Evolutionary conservation across 108 stramenopile species (phyloP), one percentile per base, ranked within the genome.

Genomic region (Pseudonitzschia pungens): DNA sequence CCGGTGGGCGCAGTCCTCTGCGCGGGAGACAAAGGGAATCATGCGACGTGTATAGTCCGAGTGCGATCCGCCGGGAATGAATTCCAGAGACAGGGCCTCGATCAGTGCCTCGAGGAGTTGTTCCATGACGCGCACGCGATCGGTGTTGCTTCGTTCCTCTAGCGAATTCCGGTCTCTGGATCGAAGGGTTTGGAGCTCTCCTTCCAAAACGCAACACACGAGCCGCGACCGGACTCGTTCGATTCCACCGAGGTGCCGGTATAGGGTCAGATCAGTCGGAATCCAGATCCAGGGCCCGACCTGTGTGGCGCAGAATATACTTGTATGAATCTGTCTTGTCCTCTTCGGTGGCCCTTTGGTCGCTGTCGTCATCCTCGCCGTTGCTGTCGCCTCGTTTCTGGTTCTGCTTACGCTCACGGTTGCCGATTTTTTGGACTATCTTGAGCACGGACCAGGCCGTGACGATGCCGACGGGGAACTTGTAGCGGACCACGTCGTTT

Each of bases 381-480:
- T 41, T n/a, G 14, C 65, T 36, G 18, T 2, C 24, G 33, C 22
- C 33, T 24, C 18, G 65, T 74, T 15, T 63, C 73, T 44, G 41
- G 69, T 83, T 67, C 64, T 75, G 26, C 58, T 84, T 65, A 32
- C 78, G 73, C 65, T 67, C 60, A 0, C 76, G 67, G 12, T 72
- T 40, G 6, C 71, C 63, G 8, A 58, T 31, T 65, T 73, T 68
- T 8, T 53, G 52, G 4, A 86, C 51, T 0, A 92, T 41, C 0
- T 77, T 68, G 6, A 75, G 27, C 0, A 69, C 66, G 27, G 72
- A 63, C 62, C 68, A 82, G 2, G 77, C 76, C 11, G 86, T 66
- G 3, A 86, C 85, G 63, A 89, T 80, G 16, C 91, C 91, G 1
- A 92, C 89, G 0, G 91, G 91, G 36, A 88, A 88, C 57, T 88